These are phyloP conservation scores for Vanderwaltozyma verrucispora DNA, from an alignment of 805 yeast genomes.

Conservation along the genomic window DNA sequence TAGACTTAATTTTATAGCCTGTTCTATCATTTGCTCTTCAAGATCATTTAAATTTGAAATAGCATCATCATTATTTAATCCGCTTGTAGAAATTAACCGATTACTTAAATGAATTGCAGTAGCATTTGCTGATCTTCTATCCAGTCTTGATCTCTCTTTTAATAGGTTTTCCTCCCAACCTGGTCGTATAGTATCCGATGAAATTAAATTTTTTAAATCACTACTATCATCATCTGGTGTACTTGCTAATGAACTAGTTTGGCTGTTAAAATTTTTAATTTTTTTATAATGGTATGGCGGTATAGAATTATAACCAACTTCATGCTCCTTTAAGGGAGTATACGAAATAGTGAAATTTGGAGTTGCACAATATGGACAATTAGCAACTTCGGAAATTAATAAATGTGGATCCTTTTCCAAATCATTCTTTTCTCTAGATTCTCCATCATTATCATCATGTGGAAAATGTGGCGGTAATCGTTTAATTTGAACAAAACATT, in stretches of 20 bases:
- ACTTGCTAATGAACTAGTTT: not conserved
- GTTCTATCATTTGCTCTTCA: conserved; percentile 74
- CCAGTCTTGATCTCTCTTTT: conserved; percentile 65
- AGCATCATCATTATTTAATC: conserved; percentile 2
- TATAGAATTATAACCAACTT: conserved; percentile 47
- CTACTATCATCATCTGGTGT: conserved; percentile 2
- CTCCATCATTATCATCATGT: conserved; percentile 38
- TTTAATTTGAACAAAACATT: conserved; percentile 93
- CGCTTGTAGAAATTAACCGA: conserved; percentile 38
- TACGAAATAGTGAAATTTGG: conserved; percentile 78
- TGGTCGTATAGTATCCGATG: conserved; percentile 78
- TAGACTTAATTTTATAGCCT: conserved; percentile 67
- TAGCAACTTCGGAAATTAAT: conserved; percentile 76
- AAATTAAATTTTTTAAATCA: conserved; percentile 32
- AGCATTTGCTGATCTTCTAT: conserved; percentile 87
- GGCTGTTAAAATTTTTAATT: not conserved
- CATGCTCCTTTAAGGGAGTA: conserved; percentile 45
- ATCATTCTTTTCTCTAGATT: conserved; percentile 10
- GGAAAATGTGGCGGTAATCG: conserved; percentile 82
- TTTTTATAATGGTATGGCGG: conserved; percentile 32
- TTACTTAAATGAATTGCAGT: conserved; percentile 88
- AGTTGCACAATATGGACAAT: conserved; percentile 90
- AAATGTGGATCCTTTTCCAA: conserved; percentile 41
- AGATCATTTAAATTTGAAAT: conserved; percentile 34
- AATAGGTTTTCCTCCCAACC: conserved; percentile 78